A percentile compares a stretch with the other conserved stretches of the same genome.
Conservation (phyloP, 805 yeast species). For the Candida michaelii region DNA sequence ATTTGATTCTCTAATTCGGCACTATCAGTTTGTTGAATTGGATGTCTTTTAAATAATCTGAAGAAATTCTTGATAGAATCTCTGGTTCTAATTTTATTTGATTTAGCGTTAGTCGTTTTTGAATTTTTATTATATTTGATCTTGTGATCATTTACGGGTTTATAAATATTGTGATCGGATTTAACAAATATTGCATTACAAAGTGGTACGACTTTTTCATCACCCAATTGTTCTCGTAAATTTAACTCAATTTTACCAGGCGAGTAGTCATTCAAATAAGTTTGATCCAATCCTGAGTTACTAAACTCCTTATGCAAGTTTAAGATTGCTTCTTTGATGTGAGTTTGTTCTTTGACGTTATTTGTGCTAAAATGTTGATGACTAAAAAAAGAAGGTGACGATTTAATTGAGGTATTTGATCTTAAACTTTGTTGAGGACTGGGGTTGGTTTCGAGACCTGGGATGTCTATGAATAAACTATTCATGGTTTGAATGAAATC, state of each 20-base stretch:
- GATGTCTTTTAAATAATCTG: slow-evolving; percentile 3
- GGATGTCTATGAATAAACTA: background rate
- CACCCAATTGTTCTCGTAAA: slow-evolving; percentile 12
- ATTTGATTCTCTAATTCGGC: slow-evolving; percentile 22
- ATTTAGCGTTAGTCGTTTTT: background rate
- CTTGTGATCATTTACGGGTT: background rate
- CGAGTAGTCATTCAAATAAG: background rate
- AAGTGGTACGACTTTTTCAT: slow-evolving; percentile 16
- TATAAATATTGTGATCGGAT: slow-evolving; percentile 1
- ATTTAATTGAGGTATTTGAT: background rate
- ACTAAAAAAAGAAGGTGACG: background rate
- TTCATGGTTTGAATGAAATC: slow-evolving; percentile 6
- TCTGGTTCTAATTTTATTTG: slow-evolving; percentile 1
- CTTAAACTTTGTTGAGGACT: background rate
- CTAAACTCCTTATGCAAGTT: slow-evolving; percentile 1
- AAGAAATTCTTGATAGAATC: slow-evolving; percentile 4
- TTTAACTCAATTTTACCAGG: slow-evolving; percentile 7
- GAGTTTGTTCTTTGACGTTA: background rate
- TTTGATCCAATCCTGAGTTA: background rate
- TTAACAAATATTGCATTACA: slow-evolving; percentile 11
- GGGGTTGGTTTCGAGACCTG: no score
- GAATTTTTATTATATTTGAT: slow-evolving; percentile 1
- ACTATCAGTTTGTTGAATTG: slow-evolving; percentile 10
- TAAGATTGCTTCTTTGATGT: background rate
- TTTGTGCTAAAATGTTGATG: background rate